phyloP scores from a whole-genome alignment of 768 basidiomycete species.

The Tricholoma furcatifolium region DNA sequence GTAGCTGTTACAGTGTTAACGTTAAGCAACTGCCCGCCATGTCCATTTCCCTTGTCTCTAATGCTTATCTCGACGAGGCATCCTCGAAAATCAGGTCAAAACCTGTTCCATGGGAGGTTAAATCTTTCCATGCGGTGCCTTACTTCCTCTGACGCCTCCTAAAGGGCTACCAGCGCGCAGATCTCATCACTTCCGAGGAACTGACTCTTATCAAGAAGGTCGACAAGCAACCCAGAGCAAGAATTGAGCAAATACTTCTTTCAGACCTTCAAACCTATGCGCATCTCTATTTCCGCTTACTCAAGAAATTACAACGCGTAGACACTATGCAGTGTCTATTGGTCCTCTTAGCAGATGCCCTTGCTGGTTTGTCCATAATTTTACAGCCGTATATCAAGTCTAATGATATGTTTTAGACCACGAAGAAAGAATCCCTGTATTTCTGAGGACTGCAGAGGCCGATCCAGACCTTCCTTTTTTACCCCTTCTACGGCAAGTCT shows the following conservation, averaged over 20 bases:
- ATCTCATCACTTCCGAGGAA: conserved; percentile 85
- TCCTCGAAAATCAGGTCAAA: conserved; percentile 88
- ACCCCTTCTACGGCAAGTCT: conserved; percentile 66
- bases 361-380: conserved; percentile 54
- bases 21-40: conserved; percentile 37
- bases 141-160: conserved; percentile 14
- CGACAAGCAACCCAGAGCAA: conserved; percentile 73
- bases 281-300: conserved; percentile 82
- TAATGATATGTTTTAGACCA: conserved; percentile 54
- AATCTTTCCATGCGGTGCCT: conserved; percentile 10
- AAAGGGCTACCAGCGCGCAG: conserved; percentile 94
- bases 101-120: conserved; percentile 95
- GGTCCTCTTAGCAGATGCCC: conserved; percentile 85
- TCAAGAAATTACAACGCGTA: conserved; percentile 79
- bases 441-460: conserved; percentile 56
- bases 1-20: neutral
- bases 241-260: conserved; percentile 73
- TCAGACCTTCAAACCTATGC: conserved; percentile 86
- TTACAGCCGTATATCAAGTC: neutral
- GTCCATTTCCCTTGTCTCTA: conserved; percentile 78
- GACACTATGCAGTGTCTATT: conserved; percentile 89
- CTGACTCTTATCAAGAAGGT: conserved; percentile 87
- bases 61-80: conserved; percentile 81
- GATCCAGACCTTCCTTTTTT: conserved; percentile 80
- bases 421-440: conserved; percentile 82